These are phyloP conservation scores for Ceratocystis smalleyi DNA, from an alignment of 2,329 filamentous ascomycete species.

Conservation along the genomic window DNA sequence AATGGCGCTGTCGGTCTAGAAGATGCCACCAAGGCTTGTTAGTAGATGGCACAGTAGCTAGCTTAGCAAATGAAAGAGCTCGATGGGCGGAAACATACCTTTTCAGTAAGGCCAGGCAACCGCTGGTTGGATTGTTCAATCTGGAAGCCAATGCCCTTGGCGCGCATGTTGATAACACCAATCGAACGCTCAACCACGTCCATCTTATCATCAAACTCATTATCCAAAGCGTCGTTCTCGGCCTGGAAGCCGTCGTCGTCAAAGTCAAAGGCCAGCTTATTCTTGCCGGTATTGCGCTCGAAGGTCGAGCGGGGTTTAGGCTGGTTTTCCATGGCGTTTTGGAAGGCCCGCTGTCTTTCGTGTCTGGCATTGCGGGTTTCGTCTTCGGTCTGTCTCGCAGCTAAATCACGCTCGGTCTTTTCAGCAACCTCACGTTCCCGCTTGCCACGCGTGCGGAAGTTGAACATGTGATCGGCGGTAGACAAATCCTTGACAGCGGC, in stretches of 20 bases:
- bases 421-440: slow-evolving; percentile 54
- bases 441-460: slow-evolving; percentile 46
- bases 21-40: slow-evolving; percentile 18
- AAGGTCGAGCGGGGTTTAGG: slow-evolving; percentile 8
- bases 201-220: slow-evolving; percentile 40
- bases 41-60: neutral
- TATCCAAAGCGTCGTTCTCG: slow-evolving; percentile 30
- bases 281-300: slow-evolving; percentile 11
- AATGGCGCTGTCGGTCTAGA: slow-evolving; percentile 57
- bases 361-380: slow-evolving; percentile 12
- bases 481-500: slow-evolving; percentile 73
- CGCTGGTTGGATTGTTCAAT: slow-evolving; percentile 52
- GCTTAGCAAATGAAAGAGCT: neutral
- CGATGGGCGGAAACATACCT: slow-evolving; percentile 37
- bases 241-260: slow-evolving; percentile 46
- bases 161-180: slow-evolving; percentile 56
- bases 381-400: slow-evolving; percentile 8
- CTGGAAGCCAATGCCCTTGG: slow-evolving; percentile 60
- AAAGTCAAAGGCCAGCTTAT: slow-evolving; percentile 65
- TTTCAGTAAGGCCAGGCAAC: slow-evolving; percentile 45
- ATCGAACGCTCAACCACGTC: slow-evolving; percentile 57
- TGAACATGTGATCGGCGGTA: slow-evolving; percentile 70
- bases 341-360: slow-evolving; percentile 24
- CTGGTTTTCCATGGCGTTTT: slow-evolving; percentile 9
- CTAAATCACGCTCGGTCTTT: slow-evolving; percentile 41